phyloP scores from a whole-genome alignment of 2,329 filamentous ascomycete species.

The Tolypocladium inflatum region DNA sequence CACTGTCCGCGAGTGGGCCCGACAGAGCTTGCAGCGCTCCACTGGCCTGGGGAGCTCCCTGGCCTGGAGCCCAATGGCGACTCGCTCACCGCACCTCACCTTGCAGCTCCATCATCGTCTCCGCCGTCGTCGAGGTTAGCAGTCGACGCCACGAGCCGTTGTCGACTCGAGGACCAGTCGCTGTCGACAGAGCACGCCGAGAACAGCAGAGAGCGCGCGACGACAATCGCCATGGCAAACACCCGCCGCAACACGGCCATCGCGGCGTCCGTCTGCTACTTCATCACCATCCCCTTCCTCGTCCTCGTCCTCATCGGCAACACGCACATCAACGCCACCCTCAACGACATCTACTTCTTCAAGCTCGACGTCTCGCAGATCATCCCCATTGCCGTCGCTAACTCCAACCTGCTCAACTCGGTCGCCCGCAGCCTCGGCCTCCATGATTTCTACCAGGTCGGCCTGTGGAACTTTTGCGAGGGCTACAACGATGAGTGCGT shows the following conservation, averaged over 20 bases:
- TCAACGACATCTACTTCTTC: slow-evolving; percentile 73
- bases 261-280: slow-evolving; percentile 59
- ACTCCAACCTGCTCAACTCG: slow-evolving; percentile 70
- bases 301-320: slow-evolving; percentile 74
- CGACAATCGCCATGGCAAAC: slow-evolving; percentile 11
- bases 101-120: not conserved
- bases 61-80: not conserved
- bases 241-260: slow-evolving; percentile 50
- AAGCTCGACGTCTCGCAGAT: slow-evolving; percentile 76
- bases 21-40: not conserved
- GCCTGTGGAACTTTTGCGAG: slow-evolving; percentile 87
- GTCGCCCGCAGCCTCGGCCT: slow-evolving; percentile 79
- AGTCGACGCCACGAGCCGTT: not conserved
- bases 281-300: slow-evolving; percentile 67
- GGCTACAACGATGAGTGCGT: slow-evolving; percentile 60
- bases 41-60: not conserved
- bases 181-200: no score
- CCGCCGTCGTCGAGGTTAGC: not conserved
- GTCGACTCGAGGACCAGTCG: not conserved
- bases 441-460: slow-evolving; percentile 91
- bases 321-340: slow-evolving; percentile 49
- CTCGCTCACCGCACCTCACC: not conserved
- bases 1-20: not conserved
- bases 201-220: no score
- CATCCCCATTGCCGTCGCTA: slow-evolving; percentile 62